Evolutionary conservation across 2,329 filamentous ascomycete genomes (phyloP), one percentile per base, ranked within the genome.

Genomic region (Stagonosporopsis chrysanthemi): DNA sequence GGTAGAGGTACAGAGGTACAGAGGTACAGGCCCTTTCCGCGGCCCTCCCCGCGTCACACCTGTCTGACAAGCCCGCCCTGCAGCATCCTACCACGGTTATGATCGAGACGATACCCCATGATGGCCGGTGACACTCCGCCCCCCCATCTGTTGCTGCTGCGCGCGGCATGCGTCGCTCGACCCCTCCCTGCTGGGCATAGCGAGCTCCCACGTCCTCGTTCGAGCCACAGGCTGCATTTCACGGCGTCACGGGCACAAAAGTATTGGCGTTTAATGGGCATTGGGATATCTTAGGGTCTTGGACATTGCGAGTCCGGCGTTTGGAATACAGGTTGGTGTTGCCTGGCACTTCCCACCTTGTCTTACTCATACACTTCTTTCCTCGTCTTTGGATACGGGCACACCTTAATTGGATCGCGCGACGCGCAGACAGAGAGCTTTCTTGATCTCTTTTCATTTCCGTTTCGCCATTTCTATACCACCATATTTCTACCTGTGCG

Each of bases 161-260:
- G 64, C 66, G 64, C 60, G 63, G 60, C 64, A 64, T 52, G 52
- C 62, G 56, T 64, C 50, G 60, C 66, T 65, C 63, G 53, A 60
- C 60, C 52, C 56, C 56, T 65, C 56, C 60, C 55, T 63, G 62
- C 58, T 62, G 52, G 58, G 65, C 62, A 58, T 53, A 59, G 44
- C 48, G 56, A 64, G 60, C 68, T 61, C 56, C 49, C 48, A 50
- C 42, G 56, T 50, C 40, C 50, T 56, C 57, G 60, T 63, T 64
- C 61, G 51, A 61, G 58, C 68, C 61, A 62, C 64, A 69, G 68
- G 66, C 66, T 74, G 75, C 76, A 77, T 77, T 76, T 75, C 52
- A 76, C 65, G 76, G 76, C 75, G 76, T 76, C 72, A 72, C 63
- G 70, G 74, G 70, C 53, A 47, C 66, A 67, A 72, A 76, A 73